Percentiles rank a stretch among this genome's conserved stretches.
These are phyloP conservation scores for Elasticomyces elasticus DNA, from an alignment of 495 filamentous ascomycete genomes.

Conservation along the genomic window DNA sequence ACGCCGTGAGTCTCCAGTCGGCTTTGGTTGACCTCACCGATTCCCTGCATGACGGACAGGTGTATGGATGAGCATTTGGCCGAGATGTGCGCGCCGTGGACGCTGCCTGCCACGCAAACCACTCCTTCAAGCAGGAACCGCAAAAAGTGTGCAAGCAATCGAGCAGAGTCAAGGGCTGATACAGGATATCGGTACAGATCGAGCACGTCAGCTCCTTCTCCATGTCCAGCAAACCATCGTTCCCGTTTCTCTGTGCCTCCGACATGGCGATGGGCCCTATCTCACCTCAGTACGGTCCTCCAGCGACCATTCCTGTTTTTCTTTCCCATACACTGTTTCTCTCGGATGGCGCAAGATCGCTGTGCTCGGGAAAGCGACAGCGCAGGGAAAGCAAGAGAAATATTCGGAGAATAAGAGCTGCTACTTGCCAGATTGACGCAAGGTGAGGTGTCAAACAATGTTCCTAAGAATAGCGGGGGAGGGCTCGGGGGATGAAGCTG, in stretches of 20 bases:
- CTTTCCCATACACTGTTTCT: no score
- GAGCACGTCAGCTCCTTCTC: constrained; percentile 90
- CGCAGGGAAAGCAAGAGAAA: no score
- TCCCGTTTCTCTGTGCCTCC: neutral
- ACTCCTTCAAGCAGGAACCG: constrained; percentile 85
- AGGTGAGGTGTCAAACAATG: neutral
- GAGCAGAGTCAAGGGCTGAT: constrained; percentile 88
- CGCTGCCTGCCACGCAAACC: constrained; percentile 63
- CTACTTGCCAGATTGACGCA: no score
- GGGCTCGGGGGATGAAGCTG: neutral
- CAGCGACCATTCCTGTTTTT: no score
- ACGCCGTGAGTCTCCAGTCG: constrained; percentile 72
- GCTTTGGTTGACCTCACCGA: constrained; percentile 69
- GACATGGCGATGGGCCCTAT: constrained; percentile 5
- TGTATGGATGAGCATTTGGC: constrained; percentile 50
- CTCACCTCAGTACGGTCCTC: no score
- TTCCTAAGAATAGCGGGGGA: neutral
- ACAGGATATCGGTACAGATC: constrained; percentile 93
- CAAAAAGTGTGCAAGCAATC: constrained; percentile 98
- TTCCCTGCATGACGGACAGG: constrained; percentile 88
- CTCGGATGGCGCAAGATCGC: no score
- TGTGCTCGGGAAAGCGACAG: no score
- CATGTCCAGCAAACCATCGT: constrained; percentile 29
- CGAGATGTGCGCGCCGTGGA: constrained; percentile 31
- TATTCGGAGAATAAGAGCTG: no score